Conservation (phyloP, 331 rosid genomes). For the Quercus tomentella region DNA sequence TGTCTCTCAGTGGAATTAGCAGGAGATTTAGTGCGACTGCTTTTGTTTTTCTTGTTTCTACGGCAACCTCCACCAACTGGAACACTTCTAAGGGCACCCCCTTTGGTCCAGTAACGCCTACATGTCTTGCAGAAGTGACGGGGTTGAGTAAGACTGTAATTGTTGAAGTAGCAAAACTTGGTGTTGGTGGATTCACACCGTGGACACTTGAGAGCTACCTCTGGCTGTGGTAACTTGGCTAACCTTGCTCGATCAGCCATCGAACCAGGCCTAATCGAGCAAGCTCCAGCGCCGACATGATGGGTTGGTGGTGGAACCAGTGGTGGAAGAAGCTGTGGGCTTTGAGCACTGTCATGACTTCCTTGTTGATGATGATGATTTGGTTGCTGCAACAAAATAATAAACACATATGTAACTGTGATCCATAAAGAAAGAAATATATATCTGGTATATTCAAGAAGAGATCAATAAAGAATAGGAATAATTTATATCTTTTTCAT, state of each 20-base stretch:
- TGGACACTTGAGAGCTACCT: slow-evolving; percentile 79
- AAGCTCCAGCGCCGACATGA: slow-evolving; percentile 28
- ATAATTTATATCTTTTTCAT: slow-evolving; percentile 53
- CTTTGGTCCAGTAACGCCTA: slow-evolving; percentile 90
- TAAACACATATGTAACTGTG: neutral
- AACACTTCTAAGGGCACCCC: slow-evolving; percentile 79
- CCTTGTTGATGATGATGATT: slow-evolving; percentile 36
- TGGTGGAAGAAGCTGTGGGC: slow-evolving; percentile 48
- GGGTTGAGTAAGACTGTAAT: slow-evolving; percentile 75
- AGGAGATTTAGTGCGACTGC: slow-evolving; percentile 64
- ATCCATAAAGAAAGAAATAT: slow-evolving; percentile 23
- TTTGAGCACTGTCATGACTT: slow-evolving; percentile 29
- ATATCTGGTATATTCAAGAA: slow-evolving; percentile 68
- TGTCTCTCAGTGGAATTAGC: slow-evolving; percentile 26
- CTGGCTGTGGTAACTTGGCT: slow-evolving; percentile 74
- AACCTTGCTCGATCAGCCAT: slow-evolving; percentile 85
- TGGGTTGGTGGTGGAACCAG: slow-evolving; percentile 26
- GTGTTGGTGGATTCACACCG: slow-evolving; percentile 88
- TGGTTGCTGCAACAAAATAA: slow-evolving; percentile 51
- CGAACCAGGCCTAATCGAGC: slow-evolving; percentile 65
- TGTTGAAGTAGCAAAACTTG: slow-evolving; percentile 86
- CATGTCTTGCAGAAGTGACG: slow-evolving; percentile 96
- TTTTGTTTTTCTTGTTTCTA: slow-evolving; percentile 78
- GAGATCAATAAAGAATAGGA: slow-evolving; percentile 69
- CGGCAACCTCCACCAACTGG: slow-evolving; percentile 97